A percentile compares a stretch with the other conserved stretches of the same genome.
Evolutionary conservation across 192 early-diverging fungal species (phyloP).

Genomic region (Entophlyctis luteolus): DNA sequence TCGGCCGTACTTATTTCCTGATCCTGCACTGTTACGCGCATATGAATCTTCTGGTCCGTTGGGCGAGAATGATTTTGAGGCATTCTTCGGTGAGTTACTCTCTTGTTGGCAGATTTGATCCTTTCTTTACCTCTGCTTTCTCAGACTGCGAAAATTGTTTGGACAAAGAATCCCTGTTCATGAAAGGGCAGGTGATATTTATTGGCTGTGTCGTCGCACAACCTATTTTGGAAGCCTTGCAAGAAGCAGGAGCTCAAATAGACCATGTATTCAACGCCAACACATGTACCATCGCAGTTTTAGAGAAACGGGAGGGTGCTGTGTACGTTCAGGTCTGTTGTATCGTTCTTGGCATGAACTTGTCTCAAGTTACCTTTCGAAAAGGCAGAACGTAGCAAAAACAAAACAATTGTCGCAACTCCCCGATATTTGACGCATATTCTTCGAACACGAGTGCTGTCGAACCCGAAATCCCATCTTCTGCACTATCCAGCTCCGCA

Average conservation of each 20-base stretch:
- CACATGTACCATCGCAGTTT: conserved; percentile 15
- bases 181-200: conserved; percentile 18
- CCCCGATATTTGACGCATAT: conserved; percentile 52
- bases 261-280: not conserved
- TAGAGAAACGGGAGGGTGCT: conserved; percentile 4
- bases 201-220: not conserved
- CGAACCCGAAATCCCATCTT: conserved; percentile 40
- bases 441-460: conserved; percentile 31
- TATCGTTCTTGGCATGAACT: no score
- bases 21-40: conserved; percentile 7
- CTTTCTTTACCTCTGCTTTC: not conserved
- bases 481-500: conserved; percentile 59
- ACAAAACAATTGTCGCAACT: conserved; percentile 45
- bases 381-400: conserved; percentile 19
- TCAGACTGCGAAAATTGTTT: not conserved
- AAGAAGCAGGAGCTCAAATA: not conserved
- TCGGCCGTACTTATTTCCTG: conserved; percentile 46
- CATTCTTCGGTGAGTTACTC: not conserved
- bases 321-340: conserved; percentile 4
- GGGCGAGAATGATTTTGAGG: not conserved
- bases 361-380: not conserved
- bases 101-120: not conserved
- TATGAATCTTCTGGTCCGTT: not conserved
- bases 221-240: not conserved
- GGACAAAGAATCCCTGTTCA: conserved; percentile 19